Base-by-base conservation (phyloP, 192 early-diverging fungal species). In the Backusella tarrabulga region DNA sequence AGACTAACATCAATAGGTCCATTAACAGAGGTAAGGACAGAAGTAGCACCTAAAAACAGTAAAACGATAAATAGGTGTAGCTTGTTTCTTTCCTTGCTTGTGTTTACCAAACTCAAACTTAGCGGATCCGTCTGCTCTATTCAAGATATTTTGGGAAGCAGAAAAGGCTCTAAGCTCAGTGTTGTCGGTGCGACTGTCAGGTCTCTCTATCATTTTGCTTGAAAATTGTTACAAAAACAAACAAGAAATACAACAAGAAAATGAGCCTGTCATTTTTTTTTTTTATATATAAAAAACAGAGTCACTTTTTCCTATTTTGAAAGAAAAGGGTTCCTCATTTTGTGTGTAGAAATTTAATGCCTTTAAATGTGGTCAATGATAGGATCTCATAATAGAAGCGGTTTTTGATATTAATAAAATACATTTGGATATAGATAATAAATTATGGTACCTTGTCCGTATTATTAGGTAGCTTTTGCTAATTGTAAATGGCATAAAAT, bases 1-100 rank as follows among this genome's bases (percentile, higher is more conserved):
- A 96, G 63, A 73, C 88, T 90, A 34, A 95, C 95, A 73, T 97
- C 95, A 21, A 91, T 87, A 4, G 98, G 98, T 1, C 98, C 98
- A 74, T 91, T 91, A 14, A 99, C 90, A 15, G 93, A 91, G 54
- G 89, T 90, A 34, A 97, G 63, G 2, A 96, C 93, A 3, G 91
- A 86, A 7, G 92, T 92, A 68, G 86, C 82, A 41, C 90, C 93
- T 95, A 77, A 15, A 56, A 68, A 19, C 7, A 52, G 11, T 56
- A 17, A 34, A 52, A 44, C 15, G 42, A n/a, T 50, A 50, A 50
- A 50, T 21, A 6, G 41, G 26, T 5, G 38, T 29, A 35, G 17
- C 46, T 46, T 67, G 15, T 23, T 29, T 26, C 26, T 34, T 40
- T 26, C 7, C 11, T 34, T 69, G 34, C 34, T 34, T 34, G 17